Conservation (phyloP, 176 grass and related monocot species). For the Carex myosuroides region DNA sequence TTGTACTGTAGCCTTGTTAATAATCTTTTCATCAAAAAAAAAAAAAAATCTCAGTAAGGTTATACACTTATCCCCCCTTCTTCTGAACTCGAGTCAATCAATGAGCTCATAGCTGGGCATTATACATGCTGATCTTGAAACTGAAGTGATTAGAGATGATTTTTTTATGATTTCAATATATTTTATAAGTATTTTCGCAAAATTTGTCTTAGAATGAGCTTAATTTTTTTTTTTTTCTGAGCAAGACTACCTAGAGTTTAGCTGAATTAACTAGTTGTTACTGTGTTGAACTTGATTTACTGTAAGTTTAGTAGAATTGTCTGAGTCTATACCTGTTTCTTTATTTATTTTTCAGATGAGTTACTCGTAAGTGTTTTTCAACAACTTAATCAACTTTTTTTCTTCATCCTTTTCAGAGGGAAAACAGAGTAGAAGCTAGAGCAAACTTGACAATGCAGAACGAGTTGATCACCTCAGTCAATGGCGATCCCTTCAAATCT, state of each 20-base stretch:
- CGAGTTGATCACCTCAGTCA: conserved; percentile 28
- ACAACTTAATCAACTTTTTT: not conserved
- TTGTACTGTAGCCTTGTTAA: too few relatives aligned
- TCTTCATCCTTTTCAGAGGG: conserved; percentile 3
- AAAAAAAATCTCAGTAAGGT: not conserved
- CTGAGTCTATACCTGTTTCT: not conserved
- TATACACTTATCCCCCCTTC: not conserved
- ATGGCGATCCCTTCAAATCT: conserved; percentile 48
- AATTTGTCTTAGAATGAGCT: not conserved
- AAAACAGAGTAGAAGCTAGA: conserved; percentile 8
- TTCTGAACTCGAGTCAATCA: not conserved
- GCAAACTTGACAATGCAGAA: conserved; percentile 48
- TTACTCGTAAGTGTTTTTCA: not conserved
- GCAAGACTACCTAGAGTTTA: too few relatives aligned
- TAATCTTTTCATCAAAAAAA: too few relatives aligned
- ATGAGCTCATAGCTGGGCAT: not conserved
- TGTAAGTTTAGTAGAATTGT: not conserved
- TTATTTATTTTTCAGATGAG: too few relatives aligned
- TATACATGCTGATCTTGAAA: conserved; percentile 12
- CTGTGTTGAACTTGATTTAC: not conserved
- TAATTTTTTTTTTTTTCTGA: too few relatives aligned
- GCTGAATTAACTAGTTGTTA: not conserved
- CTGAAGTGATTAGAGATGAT: not conserved
- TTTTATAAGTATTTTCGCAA: not conserved
- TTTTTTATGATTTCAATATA: not conserved